Evolutionary conservation across 2,329 filamentous ascomycete species (phyloP), one percentile per base, ranked within the genome.

Genomic region (Penicillium italicum): DNA sequence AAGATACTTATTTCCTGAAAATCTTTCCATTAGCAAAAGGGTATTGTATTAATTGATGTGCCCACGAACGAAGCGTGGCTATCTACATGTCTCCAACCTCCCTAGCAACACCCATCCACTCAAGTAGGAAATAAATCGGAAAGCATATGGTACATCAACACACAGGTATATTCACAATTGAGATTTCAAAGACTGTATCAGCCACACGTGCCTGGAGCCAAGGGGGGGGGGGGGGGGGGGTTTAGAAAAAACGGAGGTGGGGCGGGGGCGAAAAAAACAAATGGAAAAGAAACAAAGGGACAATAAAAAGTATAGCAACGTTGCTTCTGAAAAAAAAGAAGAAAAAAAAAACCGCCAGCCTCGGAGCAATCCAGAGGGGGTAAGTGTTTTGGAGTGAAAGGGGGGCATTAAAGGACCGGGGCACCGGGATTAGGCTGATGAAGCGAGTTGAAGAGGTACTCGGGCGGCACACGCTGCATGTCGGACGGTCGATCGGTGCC

Each of bases 401-500:
- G 20, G 40, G 40, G 57, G 49, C 63, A 74, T 62, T 66, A 66
- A 50, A 77, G 66, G 40, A 61, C 62, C 9, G 74, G 73, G 18
- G 69, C 69, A 44, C 68, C 68, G 6, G 72, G 69, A 41, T 69
- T 68, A 26, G 68, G 66, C 33, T 74, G 68, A 30, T 69, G 67
- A 38, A 77, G 59, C 20, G 72, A 70, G 56, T 75, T 74, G 57
- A 79, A 74, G 1, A 79, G 71, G 56, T 77, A 76, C 66, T 79
- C 76, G 1, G 77, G 77, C 20, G 77, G 77, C 34, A 79, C 62
- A 36, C 77, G 73, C 50, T 69, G 71, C 69, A 79, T 76, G 54
- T 76, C 76, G 28, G 75, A 71, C 50, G 75, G 73, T 56, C 77
- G 75, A 65, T 79, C 77, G 28, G 75, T 76, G 52, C 75, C 75